Evolutionary conservation across 768 basidiomycete species (phyloP).

Genomic region (Terana coerulea): DNA sequence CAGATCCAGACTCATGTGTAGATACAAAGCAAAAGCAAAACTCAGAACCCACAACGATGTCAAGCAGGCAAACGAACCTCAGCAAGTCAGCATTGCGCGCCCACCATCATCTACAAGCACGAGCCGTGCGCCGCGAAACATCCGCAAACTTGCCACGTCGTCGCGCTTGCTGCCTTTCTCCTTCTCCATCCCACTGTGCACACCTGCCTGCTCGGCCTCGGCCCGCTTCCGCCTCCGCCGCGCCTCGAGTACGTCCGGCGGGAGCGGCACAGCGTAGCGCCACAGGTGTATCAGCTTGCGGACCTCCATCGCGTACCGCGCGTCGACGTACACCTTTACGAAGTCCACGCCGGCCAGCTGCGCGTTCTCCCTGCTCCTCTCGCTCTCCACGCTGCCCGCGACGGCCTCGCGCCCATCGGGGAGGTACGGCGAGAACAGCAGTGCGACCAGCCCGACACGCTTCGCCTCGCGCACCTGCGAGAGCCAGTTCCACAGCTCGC

Average conservation of each 20-base stretch:
- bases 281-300: slow-evolving; percentile 51
- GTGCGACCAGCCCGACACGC: slow-evolving; percentile 41
- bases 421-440: slow-evolving; percentile 34
- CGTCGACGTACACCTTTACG: slow-evolving; percentile 60
- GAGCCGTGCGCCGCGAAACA: slow-evolving; percentile 1
- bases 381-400: background rate
- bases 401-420: background rate
- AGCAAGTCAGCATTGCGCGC: background rate
- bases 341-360: slow-evolving; percentile 31
- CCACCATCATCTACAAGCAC: background rate
- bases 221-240: background rate
- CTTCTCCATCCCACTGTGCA: too few species aligned
- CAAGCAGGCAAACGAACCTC: too few species aligned
- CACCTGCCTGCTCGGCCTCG: background rate
- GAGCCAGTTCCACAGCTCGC: slow-evolving; percentile 49
- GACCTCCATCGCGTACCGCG: slow-evolving; percentile 41
- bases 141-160: background rate
- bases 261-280: slow-evolving; percentile 25
- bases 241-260: background rate
- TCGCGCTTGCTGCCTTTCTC: background rate
- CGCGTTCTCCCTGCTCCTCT: background rate
- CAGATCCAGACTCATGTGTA: too few species aligned
- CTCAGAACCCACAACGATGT: too few species aligned
- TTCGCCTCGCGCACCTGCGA: slow-evolving; percentile 33
- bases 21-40: too few species aligned